Conservation (phyloP, 1,139 yeast genomes). For the Scheffersomyces illinoinensis region DNA sequence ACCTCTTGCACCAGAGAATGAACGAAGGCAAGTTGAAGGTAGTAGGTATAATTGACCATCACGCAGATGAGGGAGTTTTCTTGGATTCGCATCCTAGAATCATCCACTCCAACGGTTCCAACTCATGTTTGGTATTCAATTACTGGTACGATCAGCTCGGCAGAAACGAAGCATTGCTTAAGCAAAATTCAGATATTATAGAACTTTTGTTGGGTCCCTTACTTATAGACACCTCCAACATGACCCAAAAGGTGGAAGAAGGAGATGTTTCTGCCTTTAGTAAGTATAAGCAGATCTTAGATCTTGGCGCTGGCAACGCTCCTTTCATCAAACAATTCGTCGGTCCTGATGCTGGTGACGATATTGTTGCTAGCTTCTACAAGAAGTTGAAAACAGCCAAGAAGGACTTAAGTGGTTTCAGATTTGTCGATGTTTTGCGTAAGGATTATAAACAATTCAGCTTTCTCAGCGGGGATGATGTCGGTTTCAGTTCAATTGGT, state of each 20-base stretch:
- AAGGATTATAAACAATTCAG: slow-evolving; percentile 84
- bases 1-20: slow-evolving; percentile 24
- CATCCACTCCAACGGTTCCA: slow-evolving; percentile 68
- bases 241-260: slow-evolving; percentile 58
- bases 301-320: slow-evolving; percentile 1
- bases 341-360: background rate
- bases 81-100: slow-evolving; percentile 56
- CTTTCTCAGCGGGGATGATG: slow-evolving; percentile 35
- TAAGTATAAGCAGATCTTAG: slow-evolving; percentile 26
- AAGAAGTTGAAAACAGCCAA: slow-evolving; percentile 53
- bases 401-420: slow-evolving; percentile 60
- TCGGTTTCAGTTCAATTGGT: slow-evolving; percentile 80
- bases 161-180: slow-evolving; percentile 14
- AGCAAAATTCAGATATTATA: slow-evolving; percentile 34
- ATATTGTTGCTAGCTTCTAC: slow-evolving; percentile 25
- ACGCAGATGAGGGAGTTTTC: slow-evolving; percentile 65
- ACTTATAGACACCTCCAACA: slow-evolving; percentile 68
- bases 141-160: slow-evolving; percentile 48
- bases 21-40: slow-evolving; percentile 36
- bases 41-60: slow-evolving; percentile 79
- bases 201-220: slow-evolving; percentile 65
- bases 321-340: background rate
- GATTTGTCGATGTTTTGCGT: slow-evolving; percentile 59
- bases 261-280: slow-evolving; percentile 52
- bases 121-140: slow-evolving; percentile 70